Evolutionary conservation across 768 basidiomycete genomes (phyloP).

Genomic region (Suillus bovinus): DNA sequence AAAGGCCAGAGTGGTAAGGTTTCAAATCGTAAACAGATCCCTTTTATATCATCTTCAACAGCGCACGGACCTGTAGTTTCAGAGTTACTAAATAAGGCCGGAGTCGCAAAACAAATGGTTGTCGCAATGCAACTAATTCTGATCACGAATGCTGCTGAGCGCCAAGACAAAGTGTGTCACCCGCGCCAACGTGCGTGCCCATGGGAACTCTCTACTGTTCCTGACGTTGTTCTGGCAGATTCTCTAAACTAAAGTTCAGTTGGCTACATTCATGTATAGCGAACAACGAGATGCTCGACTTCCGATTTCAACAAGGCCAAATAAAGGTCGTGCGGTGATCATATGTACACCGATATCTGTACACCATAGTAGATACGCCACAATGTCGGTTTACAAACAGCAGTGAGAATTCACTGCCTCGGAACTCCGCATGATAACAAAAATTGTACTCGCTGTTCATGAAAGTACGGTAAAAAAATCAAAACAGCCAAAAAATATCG

Average conservation of each 20-base stretch:
- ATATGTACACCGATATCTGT: no score
- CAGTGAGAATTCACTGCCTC: no score
- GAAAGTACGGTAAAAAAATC: neutral
- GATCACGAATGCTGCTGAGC: no score
- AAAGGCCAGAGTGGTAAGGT: slow-evolving; percentile 43
- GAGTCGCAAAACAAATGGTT: no score
- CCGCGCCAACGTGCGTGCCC: no score
- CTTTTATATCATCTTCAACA: neutral
- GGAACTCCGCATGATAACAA: neutral
- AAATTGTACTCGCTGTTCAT: neutral
- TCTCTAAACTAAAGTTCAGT: no score
- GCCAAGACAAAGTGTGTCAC: no score
- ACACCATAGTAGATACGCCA: neutral
- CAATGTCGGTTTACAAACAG: neutral
- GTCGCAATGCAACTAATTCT: no score
- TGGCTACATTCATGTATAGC: no score
- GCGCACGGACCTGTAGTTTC: slow-evolving; percentile 8
- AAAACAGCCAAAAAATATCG: neutral
- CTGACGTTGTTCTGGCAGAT: no score
- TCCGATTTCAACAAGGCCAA: neutral
- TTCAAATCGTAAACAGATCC: fast-evolving
- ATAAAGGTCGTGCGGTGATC: neutral
- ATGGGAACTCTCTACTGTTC: no score
- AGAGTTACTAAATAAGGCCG: neutral
- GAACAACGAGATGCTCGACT: no score